These are phyloP conservation scores for Fusarium sulawesiense DNA, from an alignment of 2,329 filamentous ascomycete species.

Conservation along the genomic window DNA sequence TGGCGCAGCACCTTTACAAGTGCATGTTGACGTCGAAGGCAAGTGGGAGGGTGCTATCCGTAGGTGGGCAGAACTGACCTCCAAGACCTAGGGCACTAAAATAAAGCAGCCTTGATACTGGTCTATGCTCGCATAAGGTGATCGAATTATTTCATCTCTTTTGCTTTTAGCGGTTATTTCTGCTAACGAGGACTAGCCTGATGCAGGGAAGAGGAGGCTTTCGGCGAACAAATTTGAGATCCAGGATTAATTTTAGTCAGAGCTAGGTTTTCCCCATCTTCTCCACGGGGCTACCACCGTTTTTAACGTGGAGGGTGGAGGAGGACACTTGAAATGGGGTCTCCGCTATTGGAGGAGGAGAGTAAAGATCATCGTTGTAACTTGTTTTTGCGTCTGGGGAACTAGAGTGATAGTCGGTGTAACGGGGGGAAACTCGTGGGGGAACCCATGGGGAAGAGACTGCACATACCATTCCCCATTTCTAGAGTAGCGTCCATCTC, in stretches of 20 bases:
- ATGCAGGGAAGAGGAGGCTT: background rate
- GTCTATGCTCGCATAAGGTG: too few relatives aligned
- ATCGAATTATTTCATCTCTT: too few relatives aligned
- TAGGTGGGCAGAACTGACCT: too few relatives aligned
- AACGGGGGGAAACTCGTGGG: conserved; percentile 21
- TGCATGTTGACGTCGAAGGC: background rate
- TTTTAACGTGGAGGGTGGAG: conserved; percentile 8
- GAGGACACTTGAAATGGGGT: conserved; percentile 14
- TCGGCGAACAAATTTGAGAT: conserved; percentile 20
- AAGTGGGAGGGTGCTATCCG: background rate
- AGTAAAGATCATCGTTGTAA: background rate
- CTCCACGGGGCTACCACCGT: background rate
- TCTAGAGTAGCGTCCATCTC: too few relatives aligned
- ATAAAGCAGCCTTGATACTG: too few relatives aligned
- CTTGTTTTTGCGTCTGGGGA: background rate
- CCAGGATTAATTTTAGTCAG: conserved; percentile 5
- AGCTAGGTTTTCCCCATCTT: background rate
- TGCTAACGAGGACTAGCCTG: background rate
- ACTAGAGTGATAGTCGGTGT: conserved; percentile 13
- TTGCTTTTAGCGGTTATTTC: too few relatives aligned
- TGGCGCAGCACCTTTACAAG: background rate
- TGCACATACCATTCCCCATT: too few relatives aligned
- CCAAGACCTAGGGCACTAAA: too few relatives aligned
- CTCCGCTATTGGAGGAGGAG: conserved; percentile 28
- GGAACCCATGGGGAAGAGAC: background rate